Evolutionary conservation across 345 rosid species (phyloP).

Genomic region (Excoecaria cochinchinensis): DNA sequence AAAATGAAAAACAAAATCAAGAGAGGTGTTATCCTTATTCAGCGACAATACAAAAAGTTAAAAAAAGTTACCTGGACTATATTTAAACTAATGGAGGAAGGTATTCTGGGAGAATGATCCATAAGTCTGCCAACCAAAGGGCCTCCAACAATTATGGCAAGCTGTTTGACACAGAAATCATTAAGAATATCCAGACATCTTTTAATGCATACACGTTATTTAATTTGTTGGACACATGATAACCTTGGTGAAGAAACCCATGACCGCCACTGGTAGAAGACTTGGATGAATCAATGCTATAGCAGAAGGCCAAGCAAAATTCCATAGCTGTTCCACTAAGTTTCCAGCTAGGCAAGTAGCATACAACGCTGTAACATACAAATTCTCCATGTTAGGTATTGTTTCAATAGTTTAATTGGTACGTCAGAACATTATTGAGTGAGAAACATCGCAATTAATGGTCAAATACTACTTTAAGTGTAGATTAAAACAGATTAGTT

Average conservation of each 20-base stretch:
- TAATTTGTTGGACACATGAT: conserved; percentile 4
- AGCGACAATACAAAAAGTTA: not conserved
- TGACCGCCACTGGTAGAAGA: conserved; percentile 90
- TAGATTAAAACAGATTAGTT: not conserved
- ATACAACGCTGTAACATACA: conserved; percentile 55
- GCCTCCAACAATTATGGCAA: conserved; percentile 73
- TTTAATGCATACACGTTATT: not conserved
- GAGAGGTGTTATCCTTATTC: not conserved
- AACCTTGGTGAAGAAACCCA: conserved; percentile 83
- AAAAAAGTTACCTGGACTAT: conserved; percentile 55
- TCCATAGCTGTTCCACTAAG: conserved; percentile 91
- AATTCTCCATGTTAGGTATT: conserved; percentile 15
- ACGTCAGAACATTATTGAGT: not conserved
- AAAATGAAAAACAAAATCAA: conserved; percentile 4
- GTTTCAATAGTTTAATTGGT: conserved; percentile 1
- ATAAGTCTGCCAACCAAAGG: conserved; percentile 85
- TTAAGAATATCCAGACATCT: conserved; percentile 7
- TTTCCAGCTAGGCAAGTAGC: conserved; percentile 77
- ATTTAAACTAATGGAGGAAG: conserved; percentile 70
- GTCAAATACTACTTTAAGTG: not conserved
- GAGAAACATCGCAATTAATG: conserved; percentile 1
- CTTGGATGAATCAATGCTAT: conserved; percentile 91
- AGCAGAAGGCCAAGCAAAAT: conserved; percentile 94
- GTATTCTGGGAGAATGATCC: conserved; percentile 88
- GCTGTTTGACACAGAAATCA: conserved; percentile 32